Conservation (phyloP, 1,139 yeast genomes). For the Tardiomyces digboiensis region DNA sequence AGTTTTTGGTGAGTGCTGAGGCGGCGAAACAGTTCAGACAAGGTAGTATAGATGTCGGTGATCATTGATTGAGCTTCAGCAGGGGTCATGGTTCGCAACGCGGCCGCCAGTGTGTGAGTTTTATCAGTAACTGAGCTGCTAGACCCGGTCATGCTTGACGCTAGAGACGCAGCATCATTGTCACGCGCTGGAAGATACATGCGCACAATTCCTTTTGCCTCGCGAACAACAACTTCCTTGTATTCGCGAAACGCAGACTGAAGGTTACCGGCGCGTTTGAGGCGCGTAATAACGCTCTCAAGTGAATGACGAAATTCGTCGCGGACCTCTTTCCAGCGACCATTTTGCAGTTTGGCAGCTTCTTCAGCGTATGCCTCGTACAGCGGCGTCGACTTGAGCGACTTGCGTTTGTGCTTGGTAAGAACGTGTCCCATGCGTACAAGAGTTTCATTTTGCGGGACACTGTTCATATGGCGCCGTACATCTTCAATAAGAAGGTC, state of each 20-base stretch:
- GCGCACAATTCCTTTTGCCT: constrained; percentile 66
- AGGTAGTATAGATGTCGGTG: constrained; percentile 46
- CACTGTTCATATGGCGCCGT: constrained; percentile 42
- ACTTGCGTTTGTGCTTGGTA: background rate
- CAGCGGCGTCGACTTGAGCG: constrained; percentile 11
- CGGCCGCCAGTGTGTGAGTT: constrained; percentile 36
- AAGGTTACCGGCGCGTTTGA: constrained; percentile 55
- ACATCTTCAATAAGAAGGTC: constrained; percentile 52
- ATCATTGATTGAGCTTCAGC: constrained; percentile 69
- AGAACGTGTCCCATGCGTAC: constrained; percentile 33
- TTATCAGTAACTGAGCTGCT: constrained; percentile 17
- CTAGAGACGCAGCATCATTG: constrained; percentile 20
- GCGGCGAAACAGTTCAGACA: constrained; percentile 67
- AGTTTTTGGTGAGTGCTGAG: constrained; percentile 72
- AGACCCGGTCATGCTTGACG: constrained; percentile 12
- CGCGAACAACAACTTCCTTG: constrained; percentile 57
- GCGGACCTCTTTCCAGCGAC: constrained; percentile 28
- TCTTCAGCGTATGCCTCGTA: background rate
- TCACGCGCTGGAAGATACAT: constrained; percentile 43
- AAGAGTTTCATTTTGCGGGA: constrained; percentile 42
- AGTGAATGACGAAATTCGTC: constrained; percentile 34
- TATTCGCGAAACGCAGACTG: constrained; percentile 55
- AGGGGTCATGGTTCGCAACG: constrained; percentile 57
- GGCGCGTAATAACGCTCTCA: constrained; percentile 39
- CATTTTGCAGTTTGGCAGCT: background rate